Conservation (phyloP, 2,329 filamentous ascomycete genomes). For the Cercospora canescens region DNA sequence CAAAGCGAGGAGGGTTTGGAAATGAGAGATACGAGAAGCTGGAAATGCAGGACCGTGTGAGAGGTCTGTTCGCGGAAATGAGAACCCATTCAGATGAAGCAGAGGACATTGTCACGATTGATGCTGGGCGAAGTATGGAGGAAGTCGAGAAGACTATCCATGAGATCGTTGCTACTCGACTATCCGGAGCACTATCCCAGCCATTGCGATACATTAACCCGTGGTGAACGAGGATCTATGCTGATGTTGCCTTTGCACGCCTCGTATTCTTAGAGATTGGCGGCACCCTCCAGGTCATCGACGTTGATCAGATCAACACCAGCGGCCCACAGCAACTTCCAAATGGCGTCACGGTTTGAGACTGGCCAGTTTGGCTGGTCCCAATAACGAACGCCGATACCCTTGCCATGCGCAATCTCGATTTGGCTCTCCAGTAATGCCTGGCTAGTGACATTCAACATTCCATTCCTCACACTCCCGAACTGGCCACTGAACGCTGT, state of each 20-base stretch:
- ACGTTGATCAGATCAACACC: slow-evolving; percentile 65
- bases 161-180: slow-evolving; percentile 24
- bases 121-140: slow-evolving; percentile 55
- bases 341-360: slow-evolving; percentile 58
- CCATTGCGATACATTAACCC: slow-evolving; percentile 19
- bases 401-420: slow-evolving; percentile 53
- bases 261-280: slow-evolving; percentile 42
- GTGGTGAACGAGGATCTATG: slow-evolving; percentile 14
- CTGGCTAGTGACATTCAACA: slow-evolving; percentile 51
- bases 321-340: slow-evolving; percentile 57
- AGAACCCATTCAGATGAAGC: slow-evolving; percentile 45
- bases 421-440: slow-evolving; percentile 56
- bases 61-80: slow-evolving; percentile 67
- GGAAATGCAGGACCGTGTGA: slow-evolving; percentile 78
- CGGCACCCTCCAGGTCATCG: slow-evolving; percentile 60
- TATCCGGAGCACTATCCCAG: background rate
- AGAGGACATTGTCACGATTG: slow-evolving; percentile 54
- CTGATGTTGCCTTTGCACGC: background rate
- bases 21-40: slow-evolving; percentile 84
- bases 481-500: slow-evolving; percentile 50
- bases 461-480: slow-evolving; percentile 38
- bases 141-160: slow-evolving; percentile 48
- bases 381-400: slow-evolving; percentile 64
- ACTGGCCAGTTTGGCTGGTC: slow-evolving; percentile 62
- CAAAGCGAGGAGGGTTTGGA: slow-evolving; percentile 80